These are phyloP conservation scores for Thermothielavioides terrestris DNA, from an alignment of 495 filamentous ascomycete genomes.

Conservation along the genomic window DNA sequence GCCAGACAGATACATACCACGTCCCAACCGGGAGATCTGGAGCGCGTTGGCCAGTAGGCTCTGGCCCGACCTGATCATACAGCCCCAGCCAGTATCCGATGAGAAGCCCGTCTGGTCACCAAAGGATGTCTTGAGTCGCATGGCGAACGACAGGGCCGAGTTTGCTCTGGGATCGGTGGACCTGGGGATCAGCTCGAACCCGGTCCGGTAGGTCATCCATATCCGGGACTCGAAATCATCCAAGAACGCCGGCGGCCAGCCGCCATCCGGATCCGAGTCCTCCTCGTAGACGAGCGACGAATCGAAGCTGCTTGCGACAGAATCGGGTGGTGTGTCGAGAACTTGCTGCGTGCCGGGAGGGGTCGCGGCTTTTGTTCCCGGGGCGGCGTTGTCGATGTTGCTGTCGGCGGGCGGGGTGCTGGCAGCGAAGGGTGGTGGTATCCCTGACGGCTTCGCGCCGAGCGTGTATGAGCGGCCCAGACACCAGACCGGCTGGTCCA, in stretches of 20 bases:
- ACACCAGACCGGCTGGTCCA: conserved; percentile 73
- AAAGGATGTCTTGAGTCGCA: conserved; percentile 74
- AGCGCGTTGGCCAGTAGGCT: conserved; percentile 84
- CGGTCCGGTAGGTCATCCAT: conserved; percentile 95
- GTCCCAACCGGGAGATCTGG: conserved; percentile 59
- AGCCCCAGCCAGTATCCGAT: conserved; percentile 94
- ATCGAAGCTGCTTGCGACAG: conserved; percentile 39
- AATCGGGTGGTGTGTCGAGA: conserved; percentile 40
- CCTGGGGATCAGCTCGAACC: conserved; percentile 76
- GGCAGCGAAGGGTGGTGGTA: conserved; percentile 14
- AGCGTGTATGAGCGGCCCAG: conserved; percentile 68
- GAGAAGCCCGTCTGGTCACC: conserved; percentile 76
- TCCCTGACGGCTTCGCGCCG: conserved; percentile 22
- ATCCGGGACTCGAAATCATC: conserved; percentile 88
- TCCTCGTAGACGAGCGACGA: conserved; percentile 43
- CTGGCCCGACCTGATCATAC: conserved; percentile 97
- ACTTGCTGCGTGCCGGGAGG: conserved; percentile 3
- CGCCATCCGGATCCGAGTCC: conserved; percentile 42
- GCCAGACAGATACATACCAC: conserved; percentile 62
- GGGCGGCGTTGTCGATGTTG: neutral
- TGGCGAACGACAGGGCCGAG: conserved; percentile 73
- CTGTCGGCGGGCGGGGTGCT: conserved; percentile 21
- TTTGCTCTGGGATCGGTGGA: conserved; percentile 59
- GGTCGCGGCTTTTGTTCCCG: neutral
- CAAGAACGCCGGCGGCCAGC: conserved; percentile 81